phyloP scores from a whole-genome alignment of 2,329 filamentous ascomycete species.

The Fusarium nisikadoi region DNA sequence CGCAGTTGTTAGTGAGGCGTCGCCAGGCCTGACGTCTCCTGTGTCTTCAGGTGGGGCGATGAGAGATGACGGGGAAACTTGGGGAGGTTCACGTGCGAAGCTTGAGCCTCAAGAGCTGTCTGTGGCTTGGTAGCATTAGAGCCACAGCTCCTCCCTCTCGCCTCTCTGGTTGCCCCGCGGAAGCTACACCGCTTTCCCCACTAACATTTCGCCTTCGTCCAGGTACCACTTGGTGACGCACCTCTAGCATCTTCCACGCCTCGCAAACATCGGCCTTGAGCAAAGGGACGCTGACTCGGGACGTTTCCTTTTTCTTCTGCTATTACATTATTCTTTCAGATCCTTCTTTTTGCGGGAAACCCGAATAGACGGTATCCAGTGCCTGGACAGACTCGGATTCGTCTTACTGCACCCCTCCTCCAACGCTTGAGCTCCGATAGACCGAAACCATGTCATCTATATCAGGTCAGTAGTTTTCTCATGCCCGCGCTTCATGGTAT shows the following conservation, averaged over 20 bases:
- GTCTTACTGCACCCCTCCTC: background rate
- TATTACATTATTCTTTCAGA: background rate
- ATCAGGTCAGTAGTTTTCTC: constrained; percentile 57
- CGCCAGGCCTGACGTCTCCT: constrained; percentile 46
- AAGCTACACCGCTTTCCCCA: constrained; percentile 45
- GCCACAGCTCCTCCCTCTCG: constrained; percentile 13
- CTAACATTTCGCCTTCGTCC: constrained; percentile 34
- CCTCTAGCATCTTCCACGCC: constrained; percentile 32
- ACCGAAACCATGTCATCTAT: constrained; percentile 63
- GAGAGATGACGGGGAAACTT: constrained; percentile 23
- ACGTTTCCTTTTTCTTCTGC: background rate
- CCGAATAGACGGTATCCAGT: background rate
- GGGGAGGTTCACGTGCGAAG: constrained; percentile 28
- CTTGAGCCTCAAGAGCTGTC: constrained; percentile 21
- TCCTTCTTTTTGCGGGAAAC: background rate
- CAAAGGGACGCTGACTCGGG: background rate
- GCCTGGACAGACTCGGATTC: background rate
- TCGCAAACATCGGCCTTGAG: constrained; percentile 5
- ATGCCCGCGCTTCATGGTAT: background rate
- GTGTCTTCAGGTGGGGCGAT: constrained; percentile 44
- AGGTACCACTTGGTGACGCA: constrained; percentile 52
- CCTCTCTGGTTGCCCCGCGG: constrained; percentile 15
- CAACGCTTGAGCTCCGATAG: constrained; percentile 23
- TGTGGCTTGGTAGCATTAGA: constrained; percentile 18
- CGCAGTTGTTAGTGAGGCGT: constrained; percentile 40